phyloP scores from a whole-genome alignment of 257 asterid species.

The Salvia miltiorrhiza region DNA sequence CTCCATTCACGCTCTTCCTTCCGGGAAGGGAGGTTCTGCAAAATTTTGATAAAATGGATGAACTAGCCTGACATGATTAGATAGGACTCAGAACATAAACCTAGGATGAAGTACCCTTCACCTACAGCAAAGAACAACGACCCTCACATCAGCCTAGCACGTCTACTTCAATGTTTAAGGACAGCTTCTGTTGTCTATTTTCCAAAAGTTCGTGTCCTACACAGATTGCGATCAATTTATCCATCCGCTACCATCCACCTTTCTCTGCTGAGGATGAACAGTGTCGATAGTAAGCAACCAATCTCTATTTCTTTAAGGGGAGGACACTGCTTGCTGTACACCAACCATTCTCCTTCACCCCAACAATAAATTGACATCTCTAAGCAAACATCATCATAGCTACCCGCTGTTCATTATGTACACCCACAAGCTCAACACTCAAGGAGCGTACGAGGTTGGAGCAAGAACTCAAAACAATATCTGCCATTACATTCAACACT shows the following conservation, averaged over 20 bases:
- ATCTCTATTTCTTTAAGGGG: too few species aligned
- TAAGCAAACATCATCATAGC: neutral
- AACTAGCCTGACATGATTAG: neutral
- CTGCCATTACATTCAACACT: too few species aligned
- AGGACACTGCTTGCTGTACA: neutral
- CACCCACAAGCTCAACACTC: neutral
- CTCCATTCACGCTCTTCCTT: neutral
- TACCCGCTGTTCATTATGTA: neutral
- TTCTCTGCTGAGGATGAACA: neutral
- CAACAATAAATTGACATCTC: neutral
- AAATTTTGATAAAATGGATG: neutral
- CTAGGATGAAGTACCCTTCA: neutral
- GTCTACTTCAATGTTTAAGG: neutral
- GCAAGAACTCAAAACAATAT: constrained; percentile 7
- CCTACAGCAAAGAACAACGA: neutral
- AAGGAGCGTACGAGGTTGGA: neutral
- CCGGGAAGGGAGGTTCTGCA: too few species aligned
- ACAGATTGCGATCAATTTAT: neutral
- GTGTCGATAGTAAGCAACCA: neutral
- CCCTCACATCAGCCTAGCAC: neutral
- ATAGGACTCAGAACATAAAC: neutral
- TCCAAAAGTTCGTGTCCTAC: neutral
- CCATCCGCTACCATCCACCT: neutral
- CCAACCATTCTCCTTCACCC: neutral
- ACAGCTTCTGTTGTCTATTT: neutral